Percentiles rank a stretch among this genome's conserved stretches.
Conservation (phyloP, 2,329 filamentous ascomycete genomes). For the Metarhizium guizhouense region DNA sequence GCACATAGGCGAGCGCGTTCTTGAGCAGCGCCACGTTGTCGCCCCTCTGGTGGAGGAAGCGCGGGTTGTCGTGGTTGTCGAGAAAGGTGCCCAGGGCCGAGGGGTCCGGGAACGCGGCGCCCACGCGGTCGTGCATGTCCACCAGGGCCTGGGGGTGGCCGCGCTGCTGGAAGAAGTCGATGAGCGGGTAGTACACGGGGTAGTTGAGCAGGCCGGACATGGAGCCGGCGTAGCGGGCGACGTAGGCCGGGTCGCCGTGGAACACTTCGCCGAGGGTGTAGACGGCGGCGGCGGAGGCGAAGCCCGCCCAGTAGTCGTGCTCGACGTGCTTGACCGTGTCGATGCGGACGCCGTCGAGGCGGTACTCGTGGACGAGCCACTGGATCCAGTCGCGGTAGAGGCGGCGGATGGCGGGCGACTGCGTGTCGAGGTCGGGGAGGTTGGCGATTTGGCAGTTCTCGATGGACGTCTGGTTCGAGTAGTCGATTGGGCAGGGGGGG, state of each 20-base stretch:
- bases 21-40: conserved; percentile 45
- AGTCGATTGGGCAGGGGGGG: conserved; percentile 47
- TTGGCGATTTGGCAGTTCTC: conserved; percentile 46
- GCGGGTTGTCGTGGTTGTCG: conserved; percentile 51
- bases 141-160: conserved; percentile 30
- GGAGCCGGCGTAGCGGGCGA: conserved; percentile 41
- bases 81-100: conserved; percentile 40
- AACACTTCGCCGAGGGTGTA: conserved; percentile 54
- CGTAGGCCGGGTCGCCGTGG: conserved; percentile 41
- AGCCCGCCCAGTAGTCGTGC: conserved; percentile 47
- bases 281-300: conserved; percentile 44
- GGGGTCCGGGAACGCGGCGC: conserved; percentile 31
- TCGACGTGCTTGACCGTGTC: conserved; percentile 56
- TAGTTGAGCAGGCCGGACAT: conserved; percentile 56
- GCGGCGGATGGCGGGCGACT: conserved; percentile 34
- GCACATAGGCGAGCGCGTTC: conserved; percentile 53
- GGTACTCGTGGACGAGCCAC: conserved; percentile 48
- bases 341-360: conserved; percentile 52
- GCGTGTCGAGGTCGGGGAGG: conserved; percentile 55
- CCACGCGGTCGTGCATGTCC: conserved; percentile 27
- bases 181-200: conserved; percentile 36
- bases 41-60: conserved; percentile 40
- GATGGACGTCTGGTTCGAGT: conserved; percentile 37
- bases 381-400: conserved; percentile 51
- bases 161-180: conserved; percentile 27